Evolutionary conservation across 371 early-diverging fungal genomes (phyloP).

Genomic region (Choanephora cucurbitarum): DNA sequence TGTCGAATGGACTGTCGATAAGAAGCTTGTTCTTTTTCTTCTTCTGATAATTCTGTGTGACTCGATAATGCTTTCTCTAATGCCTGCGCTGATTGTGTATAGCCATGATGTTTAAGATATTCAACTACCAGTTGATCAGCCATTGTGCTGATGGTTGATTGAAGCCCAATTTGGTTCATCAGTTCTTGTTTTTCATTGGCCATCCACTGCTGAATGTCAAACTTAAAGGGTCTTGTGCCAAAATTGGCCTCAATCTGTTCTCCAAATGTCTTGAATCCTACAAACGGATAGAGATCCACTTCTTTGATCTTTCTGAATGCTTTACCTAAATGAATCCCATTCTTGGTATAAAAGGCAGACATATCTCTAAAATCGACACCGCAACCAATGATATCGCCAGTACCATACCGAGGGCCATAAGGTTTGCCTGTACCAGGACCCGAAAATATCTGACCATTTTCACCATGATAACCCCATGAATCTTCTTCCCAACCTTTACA

Average conservation of each 20-base stretch:
- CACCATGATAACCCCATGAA: slow-evolving; percentile 92
- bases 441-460: slow-evolving; percentile 85
- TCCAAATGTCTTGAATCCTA: slow-evolving; percentile 89
- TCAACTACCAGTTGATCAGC: slow-evolving; percentile 61
- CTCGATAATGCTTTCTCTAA: slow-evolving; percentile 29
- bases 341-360: slow-evolving; percentile 89
- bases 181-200: slow-evolving; percentile 12
- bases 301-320: slow-evolving; percentile 47
- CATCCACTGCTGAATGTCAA: slow-evolving; percentile 79
- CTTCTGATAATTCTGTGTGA: no score
- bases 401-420: slow-evolving; percentile 90
- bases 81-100: slow-evolving; percentile 65
- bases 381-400: slow-evolving; percentile 93
- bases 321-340: slow-evolving; percentile 81
- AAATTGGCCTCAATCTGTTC: slow-evolving; percentile 92
- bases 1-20: slow-evolving; percentile 54
- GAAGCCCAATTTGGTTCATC: slow-evolving; percentile 1
- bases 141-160: slow-evolving; percentile 15
- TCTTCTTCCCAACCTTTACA: slow-evolving; percentile 62
- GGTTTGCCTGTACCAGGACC: slow-evolving; percentile 77
- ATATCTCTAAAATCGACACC: slow-evolving; percentile 80
- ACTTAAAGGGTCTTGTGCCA: slow-evolving; percentile 84
- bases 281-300: slow-evolving; percentile 71
- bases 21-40: no score
- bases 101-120: slow-evolving; percentile 82